Evolutionary conservation across 768 basidiomycete species (phyloP), one percentile per base, ranked within the genome.

Genomic region (Suillus occidentalis): DNA sequence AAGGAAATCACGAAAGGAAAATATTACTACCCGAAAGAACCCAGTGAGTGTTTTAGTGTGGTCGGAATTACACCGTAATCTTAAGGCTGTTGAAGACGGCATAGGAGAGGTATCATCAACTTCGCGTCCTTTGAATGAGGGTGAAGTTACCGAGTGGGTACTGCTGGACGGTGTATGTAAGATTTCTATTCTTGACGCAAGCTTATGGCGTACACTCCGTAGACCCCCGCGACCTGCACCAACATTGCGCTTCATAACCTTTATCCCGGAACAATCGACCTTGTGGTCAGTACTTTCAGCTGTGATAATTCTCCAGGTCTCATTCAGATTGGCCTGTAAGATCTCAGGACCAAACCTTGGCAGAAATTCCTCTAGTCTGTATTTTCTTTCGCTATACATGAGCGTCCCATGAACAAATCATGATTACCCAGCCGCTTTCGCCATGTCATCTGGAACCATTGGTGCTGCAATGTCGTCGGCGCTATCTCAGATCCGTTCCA

Each of bases 191-290:
- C 52, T 45, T 18, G 31, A 20, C 28, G 36, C 31, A 56, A 34
- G 34, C 56, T 60, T 10, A 65, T 58, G 31, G 37, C 8, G 8
- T 18, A 63, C 22, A 43, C 53, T 47, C 52, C 63, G 4, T 66
- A 92, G 91, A 95, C 94, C 12, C 93, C 96, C 5, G 94, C 95
- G 4, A 92, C 96, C 14, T 97, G 96, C 73, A 83, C 92, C 3
- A 97, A 97, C 71, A 88, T 98, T 65, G 94, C 87, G 2, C 79
- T 98, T 49, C 92, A 97, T 76, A 98, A 98, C 70, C 71, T 98
- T 10, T 96, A 89, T 74, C 89, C 88, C 2, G 89, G 84, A 42
- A 78, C 92, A 72, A 92, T 98, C 39, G 95, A 99, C 76, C 85
- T 99, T n/a, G 87, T 99, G 63, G 91, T 92, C 70, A 40, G 85